Percentiles rank a stretch among this genome's conserved stretches.
These are phyloP conservation scores for Austroboletus novae-zelandiae DNA, from an alignment of 1,284 basidiomycete genomes.

Conservation along the genomic window DNA sequence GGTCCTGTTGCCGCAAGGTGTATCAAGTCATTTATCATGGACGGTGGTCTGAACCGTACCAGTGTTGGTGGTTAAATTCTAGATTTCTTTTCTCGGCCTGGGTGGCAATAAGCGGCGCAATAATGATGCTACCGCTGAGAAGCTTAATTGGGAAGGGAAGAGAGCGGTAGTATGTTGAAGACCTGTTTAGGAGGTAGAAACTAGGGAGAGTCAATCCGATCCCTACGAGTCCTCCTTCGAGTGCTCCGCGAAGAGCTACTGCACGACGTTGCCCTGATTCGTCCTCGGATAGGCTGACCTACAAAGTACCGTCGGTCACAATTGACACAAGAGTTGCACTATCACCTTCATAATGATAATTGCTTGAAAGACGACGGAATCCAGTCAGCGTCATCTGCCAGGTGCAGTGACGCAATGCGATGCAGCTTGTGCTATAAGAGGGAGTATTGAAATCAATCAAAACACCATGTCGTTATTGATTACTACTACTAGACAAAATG, in stretches of 20 bases:
- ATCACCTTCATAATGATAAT: slow-evolving; percentile 23
- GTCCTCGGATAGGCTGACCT: slow-evolving; percentile 43
- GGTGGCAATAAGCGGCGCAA: slow-evolving; percentile 71
- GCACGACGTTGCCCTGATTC: slow-evolving; percentile 51
- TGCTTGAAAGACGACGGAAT: neutral
- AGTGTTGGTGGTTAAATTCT: slow-evolving; percentile 68
- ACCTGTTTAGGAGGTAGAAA: slow-evolving; percentile 57
- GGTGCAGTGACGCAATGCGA: slow-evolving; percentile 2
- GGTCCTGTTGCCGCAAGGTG: slow-evolving; percentile 41
- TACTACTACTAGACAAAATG: slow-evolving; percentile 2
- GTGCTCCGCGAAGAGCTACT: slow-evolving; percentile 58
- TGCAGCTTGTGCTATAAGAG: too few relatives aligned
- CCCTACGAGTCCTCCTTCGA: slow-evolving; percentile 60
- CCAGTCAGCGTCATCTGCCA: too few relatives aligned
- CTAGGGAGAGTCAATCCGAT: slow-evolving; percentile 52
- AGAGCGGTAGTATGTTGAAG: slow-evolving; percentile 60
- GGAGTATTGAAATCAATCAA: too few relatives aligned
- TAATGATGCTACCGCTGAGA: slow-evolving; percentile 65
- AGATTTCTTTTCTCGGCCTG: slow-evolving; percentile 78
- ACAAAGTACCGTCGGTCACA: neutral
- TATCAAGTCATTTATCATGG: neutral
- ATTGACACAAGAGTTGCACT: neutral
- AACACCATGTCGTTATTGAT: too few relatives aligned
- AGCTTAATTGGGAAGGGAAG: slow-evolving; percentile 77
- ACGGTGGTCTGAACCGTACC: slow-evolving; percentile 43